Percentiles rank a stretch among this genome's conserved stretches.
These are phyloP conservation scores for Cucumis sativus DNA, from an alignment of 306 rosid genomes.

Conservation along the genomic window DNA sequence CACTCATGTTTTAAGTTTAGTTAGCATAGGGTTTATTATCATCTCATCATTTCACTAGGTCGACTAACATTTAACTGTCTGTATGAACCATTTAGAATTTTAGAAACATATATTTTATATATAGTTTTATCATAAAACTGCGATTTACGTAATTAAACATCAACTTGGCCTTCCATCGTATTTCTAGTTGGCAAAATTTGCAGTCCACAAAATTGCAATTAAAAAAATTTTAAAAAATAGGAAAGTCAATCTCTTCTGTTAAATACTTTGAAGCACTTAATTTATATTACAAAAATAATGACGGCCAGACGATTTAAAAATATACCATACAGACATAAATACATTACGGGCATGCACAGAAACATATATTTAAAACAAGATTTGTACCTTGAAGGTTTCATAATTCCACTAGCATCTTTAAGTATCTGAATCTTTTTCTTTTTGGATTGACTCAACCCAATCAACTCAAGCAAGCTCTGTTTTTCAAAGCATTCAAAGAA, in stretches of 20 bases:
- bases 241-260: neutral
- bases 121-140: neutral
- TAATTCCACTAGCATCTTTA: constrained; percentile 51
- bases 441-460: constrained; percentile 44
- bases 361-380: neutral
- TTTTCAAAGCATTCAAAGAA: neutral
- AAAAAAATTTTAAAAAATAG: neutral
- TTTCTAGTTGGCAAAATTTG: neutral
- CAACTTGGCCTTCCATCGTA: neutral
- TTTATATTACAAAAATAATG: too few species aligned
- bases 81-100: too few species aligned
- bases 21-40: too few species aligned
- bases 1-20: too few species aligned
- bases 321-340: too few species aligned
- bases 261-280: neutral
- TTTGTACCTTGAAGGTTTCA: constrained; percentile 52
- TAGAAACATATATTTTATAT: neutral
- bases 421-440: constrained; percentile 51
- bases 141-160: neutral
- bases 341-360: too few species aligned
- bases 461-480: constrained; percentile 35
- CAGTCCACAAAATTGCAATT: neutral
- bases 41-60: too few species aligned
- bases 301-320: neutral
- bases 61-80: too few species aligned